phyloP scores from a whole-genome alignment of 192 early-diverging fungal genomes.

The Chytriomyces confervae region DNA sequence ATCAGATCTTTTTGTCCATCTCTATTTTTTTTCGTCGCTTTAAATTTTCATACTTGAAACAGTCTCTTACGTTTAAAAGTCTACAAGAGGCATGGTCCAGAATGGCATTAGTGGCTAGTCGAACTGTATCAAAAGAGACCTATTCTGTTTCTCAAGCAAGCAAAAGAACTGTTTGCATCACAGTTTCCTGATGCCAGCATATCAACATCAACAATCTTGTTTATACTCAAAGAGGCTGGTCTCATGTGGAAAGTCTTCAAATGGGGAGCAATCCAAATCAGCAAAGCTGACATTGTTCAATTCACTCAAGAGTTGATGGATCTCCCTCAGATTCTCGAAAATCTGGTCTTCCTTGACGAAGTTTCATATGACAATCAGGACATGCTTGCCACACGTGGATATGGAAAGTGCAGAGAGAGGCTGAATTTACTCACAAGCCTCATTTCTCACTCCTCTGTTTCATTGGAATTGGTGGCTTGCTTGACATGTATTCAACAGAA shows the following conservation, averaged over 20 bases:
- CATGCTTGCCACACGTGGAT: slow-evolving; percentile 27
- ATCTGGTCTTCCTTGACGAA: slow-evolving; percentile 40
- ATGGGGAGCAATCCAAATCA: slow-evolving; percentile 34
- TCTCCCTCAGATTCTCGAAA: slow-evolving; percentile 25
- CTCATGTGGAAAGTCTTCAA: slow-evolving; percentile 34
- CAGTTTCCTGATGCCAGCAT: background rate
- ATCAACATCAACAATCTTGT: background rate
- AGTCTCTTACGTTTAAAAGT: background rate
- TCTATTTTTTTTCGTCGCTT: no score
- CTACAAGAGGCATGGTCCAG: background rate
- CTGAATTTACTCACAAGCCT: slow-evolving; percentile 24
- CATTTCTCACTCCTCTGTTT: slow-evolving; percentile 35
- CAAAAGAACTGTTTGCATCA: background rate
- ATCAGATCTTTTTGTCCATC: no score
- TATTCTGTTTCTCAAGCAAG: background rate
- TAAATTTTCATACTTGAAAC: no score
- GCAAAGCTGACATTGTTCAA: slow-evolving; percentile 7
- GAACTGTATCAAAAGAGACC: background rate
- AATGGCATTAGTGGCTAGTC: background rate
- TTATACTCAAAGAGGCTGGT: slow-evolving; percentile 9
- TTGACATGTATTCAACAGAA: slow-evolving; percentile 22
- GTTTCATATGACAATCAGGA: slow-evolving; percentile 37
- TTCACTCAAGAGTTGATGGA: slow-evolving; percentile 23
- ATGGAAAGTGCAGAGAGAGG: slow-evolving; percentile 18
- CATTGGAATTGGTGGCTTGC: slow-evolving; percentile 22